Conservation (phyloP, 2,329 filamentous ascomycete genomes). For the Colletotrichum sp. region DNA sequence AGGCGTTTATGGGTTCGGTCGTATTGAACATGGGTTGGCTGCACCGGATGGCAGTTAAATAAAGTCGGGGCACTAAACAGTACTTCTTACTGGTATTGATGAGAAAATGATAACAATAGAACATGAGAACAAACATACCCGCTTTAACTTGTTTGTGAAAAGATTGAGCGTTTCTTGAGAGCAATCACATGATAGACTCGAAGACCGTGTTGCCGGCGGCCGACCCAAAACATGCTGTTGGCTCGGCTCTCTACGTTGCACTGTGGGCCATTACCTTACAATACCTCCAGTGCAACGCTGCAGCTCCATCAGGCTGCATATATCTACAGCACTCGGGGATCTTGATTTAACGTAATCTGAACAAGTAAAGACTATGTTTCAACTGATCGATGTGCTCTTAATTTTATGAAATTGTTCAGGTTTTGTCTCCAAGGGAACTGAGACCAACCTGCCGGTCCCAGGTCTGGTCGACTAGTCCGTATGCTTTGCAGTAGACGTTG, state of each 20-base stretch:
- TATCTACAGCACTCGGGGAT: neutral
- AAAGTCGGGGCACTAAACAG: neutral
- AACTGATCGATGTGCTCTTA: neutral
- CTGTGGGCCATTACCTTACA: neutral
- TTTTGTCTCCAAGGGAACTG: neutral
- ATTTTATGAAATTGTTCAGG: neutral
- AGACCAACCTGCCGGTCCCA: neutral
- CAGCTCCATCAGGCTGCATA: neutral
- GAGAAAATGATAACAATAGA: neutral
- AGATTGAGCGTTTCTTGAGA: neutral
- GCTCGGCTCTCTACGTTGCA: neutral
- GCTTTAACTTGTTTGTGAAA: neutral
- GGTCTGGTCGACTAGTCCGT: accelerated
- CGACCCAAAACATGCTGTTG: neutral
- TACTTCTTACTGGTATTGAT: neutral
- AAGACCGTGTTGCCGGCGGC: neutral
- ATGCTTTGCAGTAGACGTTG: accelerated
- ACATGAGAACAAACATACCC: neutral
- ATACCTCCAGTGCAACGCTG: neutral
- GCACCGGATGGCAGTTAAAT: neutral
- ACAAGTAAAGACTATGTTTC: neutral
- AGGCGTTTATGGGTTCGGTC: neutral
- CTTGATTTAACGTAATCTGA: neutral
- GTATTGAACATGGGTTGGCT: neutral
- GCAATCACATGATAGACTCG: neutral